These are phyloP conservation scores for Corrigiola litoralis DNA, from an alignment of 179 eudicot genomes.

Conservation along the genomic window DNA sequence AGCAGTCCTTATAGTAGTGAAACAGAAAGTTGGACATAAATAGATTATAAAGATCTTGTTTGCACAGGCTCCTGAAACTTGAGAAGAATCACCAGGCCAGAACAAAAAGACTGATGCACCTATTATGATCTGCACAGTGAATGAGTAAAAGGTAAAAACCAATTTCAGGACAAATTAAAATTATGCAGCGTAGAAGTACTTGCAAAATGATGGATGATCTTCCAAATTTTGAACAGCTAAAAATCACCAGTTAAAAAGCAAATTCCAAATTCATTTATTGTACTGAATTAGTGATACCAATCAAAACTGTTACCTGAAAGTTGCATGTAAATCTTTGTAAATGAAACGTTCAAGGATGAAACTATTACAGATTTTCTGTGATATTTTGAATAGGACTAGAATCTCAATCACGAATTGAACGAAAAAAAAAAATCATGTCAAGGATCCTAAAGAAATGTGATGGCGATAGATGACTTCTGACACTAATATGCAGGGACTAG, in stretches of 20 bases:
- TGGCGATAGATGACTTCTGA: too few relatives aligned
- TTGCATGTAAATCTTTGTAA: too few relatives aligned
- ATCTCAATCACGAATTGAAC: too few relatives aligned
- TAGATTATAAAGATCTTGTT: conserved; percentile 39
- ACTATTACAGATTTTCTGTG: too few relatives aligned
- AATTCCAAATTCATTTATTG: not conserved
- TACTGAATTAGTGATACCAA: not conserved
- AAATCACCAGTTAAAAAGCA: not conserved
- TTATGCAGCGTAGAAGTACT: conserved; percentile 14
- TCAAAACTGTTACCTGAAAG: not conserved
- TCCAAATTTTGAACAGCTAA: conserved; percentile 1
- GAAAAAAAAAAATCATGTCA: too few relatives aligned
- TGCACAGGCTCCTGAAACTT: conserved; percentile 52
- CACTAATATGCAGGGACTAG: too few relatives aligned
- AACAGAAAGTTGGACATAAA: conserved; percentile 36
- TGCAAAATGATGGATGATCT: conserved; percentile 7
- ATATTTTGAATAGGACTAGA: too few relatives aligned
- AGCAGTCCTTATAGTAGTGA: conserved; percentile 29
- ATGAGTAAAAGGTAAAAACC: conserved; percentile 36
- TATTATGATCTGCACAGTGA: conserved; percentile 45
- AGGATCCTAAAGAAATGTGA: too few relatives aligned
- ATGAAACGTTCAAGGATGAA: too few relatives aligned
- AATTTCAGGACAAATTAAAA: conserved; percentile 20
- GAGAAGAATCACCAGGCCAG: conserved; percentile 50
- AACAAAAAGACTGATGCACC: conserved; percentile 45